Evolutionary conservation across 163 green algal species (phyloP), one percentile per base, ranked within the genome.

Genomic region (Scenedesmus sp.): DNA sequence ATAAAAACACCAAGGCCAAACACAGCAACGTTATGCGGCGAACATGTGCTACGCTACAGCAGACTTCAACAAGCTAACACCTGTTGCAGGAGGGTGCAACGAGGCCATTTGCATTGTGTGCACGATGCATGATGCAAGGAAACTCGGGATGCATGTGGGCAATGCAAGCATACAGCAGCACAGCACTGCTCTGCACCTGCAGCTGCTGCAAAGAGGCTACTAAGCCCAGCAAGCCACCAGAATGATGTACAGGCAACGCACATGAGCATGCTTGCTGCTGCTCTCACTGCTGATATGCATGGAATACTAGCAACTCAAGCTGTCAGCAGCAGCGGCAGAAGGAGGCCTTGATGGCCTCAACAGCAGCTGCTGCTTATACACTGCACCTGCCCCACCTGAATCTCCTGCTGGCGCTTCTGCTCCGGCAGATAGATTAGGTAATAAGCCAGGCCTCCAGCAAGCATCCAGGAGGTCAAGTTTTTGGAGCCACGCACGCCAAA

Each of bases 391-490:
- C 88, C 0, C 77, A 92, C 88, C 88, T 74, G 57, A 3, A 92
- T 88, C 89, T 92, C 62, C 82, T 90, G n/a, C 4, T 9, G 6
- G 10, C 74, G 70, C 55, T 57, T 26, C 66, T 89, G 64, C 54
- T 92, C 89, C 1, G 89, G 89, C 13, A 92, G 13, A 16, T 92
- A 92, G 12, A 92, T 86, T 9, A 86, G 82, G 55, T 92, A 92
- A 67, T 92, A 92, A 2, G 89, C 89, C 12, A 82, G 9, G 2
- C 70, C 84, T 16, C 90, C 90, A 26, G 89, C 89, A 23, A 86
- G 59, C 15, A 90, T 81, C 89, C 89, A 92, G 16, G 89, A 92
- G 4, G 56, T 70, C 55, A 82, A 52, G 57, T 92, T 92, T n/a
- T 83, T 70, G 54, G 52, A 64, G 59, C 89, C 89, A 13, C 89